Base-by-base conservation (phyloP, 306 rosid genomes). In the Myrica gale region DNA sequence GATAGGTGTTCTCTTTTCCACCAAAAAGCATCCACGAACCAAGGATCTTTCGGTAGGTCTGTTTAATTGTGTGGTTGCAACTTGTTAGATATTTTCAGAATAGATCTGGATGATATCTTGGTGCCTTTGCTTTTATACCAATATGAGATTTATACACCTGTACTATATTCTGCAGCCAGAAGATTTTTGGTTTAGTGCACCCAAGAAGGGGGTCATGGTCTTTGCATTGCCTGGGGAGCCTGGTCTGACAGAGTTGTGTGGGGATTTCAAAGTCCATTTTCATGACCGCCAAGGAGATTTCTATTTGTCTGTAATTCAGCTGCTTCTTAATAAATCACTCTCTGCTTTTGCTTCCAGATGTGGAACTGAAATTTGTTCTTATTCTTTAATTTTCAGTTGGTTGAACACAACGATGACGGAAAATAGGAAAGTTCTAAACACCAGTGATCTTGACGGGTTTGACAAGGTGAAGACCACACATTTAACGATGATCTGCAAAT, bases 151-250 rank as follows among this genome's bases (percentile, higher is more conserved):
- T 66, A 79, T 63, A 26, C n/a, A 6, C 69, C 50, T 62, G 6
- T 52, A 51, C 23, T 68, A 71, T 55, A 20, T 76, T 71, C 61
- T 74, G 83, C 90, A 96, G 99, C 89, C 98, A 19, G 98, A 96
- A 79, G 99, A 92, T 80, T 88, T 82, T 89, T 96, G 97, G 98
- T 96, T 92, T 79, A 82, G 89, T 84, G 98, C 99, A 5, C 97
- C 99, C 62, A 96, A 96, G 89, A 92, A 96, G 86, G 98, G 99
- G 73, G 91, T 92, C 66, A 92, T 96, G 97, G 99, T 96, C 79
- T 96, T 96, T 80, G 98, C 96, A 6, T 80, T 92, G 83, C 99
- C 97, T 2, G 99, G 99, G 83, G 98, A 96, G 81, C 98, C 96
- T 23, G 99, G 99, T 80, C 89, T 96, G 77, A 85, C 99, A 5